Evolutionary conservation across 2,329 filamentous ascomycete species (phyloP), one percentile per base, ranked within the genome.

Genomic region (Lasiodiplodia hormozganensis): DNA sequence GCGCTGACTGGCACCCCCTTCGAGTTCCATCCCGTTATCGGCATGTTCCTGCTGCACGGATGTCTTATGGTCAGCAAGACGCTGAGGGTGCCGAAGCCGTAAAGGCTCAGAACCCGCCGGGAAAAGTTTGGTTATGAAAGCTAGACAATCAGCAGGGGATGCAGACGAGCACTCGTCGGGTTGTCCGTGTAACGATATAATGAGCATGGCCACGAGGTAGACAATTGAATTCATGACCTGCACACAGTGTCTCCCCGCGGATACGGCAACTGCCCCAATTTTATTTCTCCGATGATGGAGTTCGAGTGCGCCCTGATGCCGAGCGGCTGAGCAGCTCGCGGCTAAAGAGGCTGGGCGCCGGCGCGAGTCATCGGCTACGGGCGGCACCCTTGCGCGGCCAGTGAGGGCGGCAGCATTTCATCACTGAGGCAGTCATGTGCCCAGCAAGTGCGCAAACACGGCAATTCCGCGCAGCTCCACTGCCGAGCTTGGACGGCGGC

Each of bases 61-160:
- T 96, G 92, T 77, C 82, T 96, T 76, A 98, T 99, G 96, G 91
- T 95, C 71, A 97, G 93, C 84, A 96, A 95, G 86, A 95, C 90
- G 38, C 89, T 99, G 76, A 93, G 96, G 78, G 94, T 99, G 73
- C 96, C 96, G 18, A 99, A 99, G 88, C 94, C 86, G 65, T 88
- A 40, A 51, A 51, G 40, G 16, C 4, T 31, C 34, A 52, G 28
- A 36, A 4, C 12, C 28, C 12, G 5, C 34, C 11, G 25, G n/a
- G 28, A 49, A 47, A 57, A 31, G 28, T 23, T 66, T 18, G 36
- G 36, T 54, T 36, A 60, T 38, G 47, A 38, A 18, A 23, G 54
- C 65, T 67, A 60, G 65, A 67, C 53, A 25, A 31, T 16, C 28
- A 52, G 54, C 18, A 23, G 43, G 14, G 66, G 36, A 54, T 23